Base-by-base conservation (phyloP, 345 rosid genomes). In the Acer saccharum region DNA sequence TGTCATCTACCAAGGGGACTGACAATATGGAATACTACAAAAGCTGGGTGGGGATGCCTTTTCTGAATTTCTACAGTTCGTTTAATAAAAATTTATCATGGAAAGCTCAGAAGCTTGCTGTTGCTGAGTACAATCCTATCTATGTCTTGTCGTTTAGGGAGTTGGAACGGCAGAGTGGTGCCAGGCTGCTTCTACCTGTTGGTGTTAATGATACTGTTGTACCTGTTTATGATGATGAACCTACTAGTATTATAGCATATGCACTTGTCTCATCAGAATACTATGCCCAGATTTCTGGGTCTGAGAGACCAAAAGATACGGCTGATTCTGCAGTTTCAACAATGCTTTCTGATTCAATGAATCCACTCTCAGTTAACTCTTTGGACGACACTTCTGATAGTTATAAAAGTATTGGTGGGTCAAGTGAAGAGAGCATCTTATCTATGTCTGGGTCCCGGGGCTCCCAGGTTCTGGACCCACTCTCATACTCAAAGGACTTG, bases 211-310 rank as follows among this genome's bases (percentile, higher is more conserved):
- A 90, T 27, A 86, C 87, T 3, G 80, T 96, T 73, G 90, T 94
- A 61, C 95, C 98, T 60, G 93, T 96, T 70, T 94, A 88, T 65
- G 99, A 96, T 76, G 98, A 96, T 69, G 99, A 96, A 69, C 98
- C 95, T 39, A 90, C 98, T 60, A 96, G 99, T 82, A 83, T 92
- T 69, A 92, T 96, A 81, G 87, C 99, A 4, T 90, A 94, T 84
- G 95, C 94, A 18, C 91, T 96, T 76, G 78, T 73, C 44, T 94
- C 99, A 35, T 80, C 90, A 14, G 95, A 87, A 29, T 96, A 94
- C 81, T 85, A 80, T 77, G 80, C 81, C 52, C 97, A 87, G 80
- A 82, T 90, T 82, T 88, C 89, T 69, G 94, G 91, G 76, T 76
- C 77, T 58, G 97, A 89, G 84, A 89, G 84, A 83, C 60, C 82